phyloP scores from a whole-genome alignment of 2,329 filamentous ascomycete genomes.

The Talaromyces sp. region DNA sequence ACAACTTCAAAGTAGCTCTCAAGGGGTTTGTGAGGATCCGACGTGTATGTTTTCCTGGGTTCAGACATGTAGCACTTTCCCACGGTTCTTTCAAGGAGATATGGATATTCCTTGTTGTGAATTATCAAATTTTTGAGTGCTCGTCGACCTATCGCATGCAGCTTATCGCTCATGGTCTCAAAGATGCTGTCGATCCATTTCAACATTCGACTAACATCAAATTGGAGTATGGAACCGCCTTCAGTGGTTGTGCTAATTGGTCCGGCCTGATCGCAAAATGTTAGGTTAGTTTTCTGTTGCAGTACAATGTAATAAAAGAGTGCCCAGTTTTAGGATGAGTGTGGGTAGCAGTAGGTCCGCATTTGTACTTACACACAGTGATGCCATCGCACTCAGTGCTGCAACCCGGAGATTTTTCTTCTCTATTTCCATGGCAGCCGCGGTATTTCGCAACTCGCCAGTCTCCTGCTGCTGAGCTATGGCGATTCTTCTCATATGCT shows the following conservation, averaged over 20 bases:
- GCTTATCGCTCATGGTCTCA: slow-evolving; percentile 82
- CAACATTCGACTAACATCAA: slow-evolving; percentile 87
- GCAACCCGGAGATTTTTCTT: slow-evolving; percentile 87
- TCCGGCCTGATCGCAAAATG: slow-evolving; percentile 38
- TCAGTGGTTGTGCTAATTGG: slow-evolving; percentile 85
- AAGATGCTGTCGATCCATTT: slow-evolving; percentile 96
- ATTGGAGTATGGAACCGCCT: slow-evolving; percentile 79
- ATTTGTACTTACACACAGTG: slow-evolving; percentile 66
- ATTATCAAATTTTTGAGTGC: slow-evolving; percentile 85
- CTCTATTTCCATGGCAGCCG: slow-evolving; percentile 92
- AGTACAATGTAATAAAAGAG: background rate
- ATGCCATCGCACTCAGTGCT: slow-evolving; percentile 90
- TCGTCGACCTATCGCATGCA: slow-evolving; percentile 81
- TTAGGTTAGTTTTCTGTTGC: background rate
- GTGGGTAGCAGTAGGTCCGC: background rate
- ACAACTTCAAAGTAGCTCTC: slow-evolving; percentile 96
- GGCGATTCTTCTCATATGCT: slow-evolving; percentile 79
- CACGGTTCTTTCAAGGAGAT: slow-evolving; percentile 83
- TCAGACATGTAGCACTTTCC: slow-evolving; percentile 84
- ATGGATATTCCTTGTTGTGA: slow-evolving; percentile 82
- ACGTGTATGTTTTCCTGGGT: slow-evolving; percentile 5
- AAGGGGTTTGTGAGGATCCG: slow-evolving; percentile 64
- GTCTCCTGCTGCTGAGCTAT: slow-evolving; percentile 70
- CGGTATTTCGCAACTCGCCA: slow-evolving; percentile 70
- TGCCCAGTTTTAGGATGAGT: background rate